Base-by-base conservation (phyloP, 495 filamentous ascomycete species). In the Delitschia confertaspora region DNA sequence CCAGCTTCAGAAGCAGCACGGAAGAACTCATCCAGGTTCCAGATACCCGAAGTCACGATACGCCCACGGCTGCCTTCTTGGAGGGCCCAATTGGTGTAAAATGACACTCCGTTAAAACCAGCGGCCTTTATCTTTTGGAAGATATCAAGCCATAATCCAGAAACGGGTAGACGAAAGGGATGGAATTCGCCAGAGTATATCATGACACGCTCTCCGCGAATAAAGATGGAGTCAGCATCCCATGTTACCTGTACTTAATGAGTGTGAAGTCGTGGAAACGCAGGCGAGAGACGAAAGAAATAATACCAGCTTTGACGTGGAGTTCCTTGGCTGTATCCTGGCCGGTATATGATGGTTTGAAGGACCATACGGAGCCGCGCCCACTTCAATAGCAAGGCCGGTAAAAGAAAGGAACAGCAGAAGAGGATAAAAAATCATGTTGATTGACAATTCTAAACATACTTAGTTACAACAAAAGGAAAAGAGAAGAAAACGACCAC, bases 81-180 rank as follows among this genome's bases (percentile, higher is more conserved):
- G 11, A 88, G 61, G n/a, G 79, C 80, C 84, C 83, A 89, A 49
- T 86, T 70, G n/a, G 76, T 62, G 55, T 87, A 85, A 61, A 88
- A 83, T 0, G 78, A 83, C 10, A 85, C 78, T 11, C 70, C 66
- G 46, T 81, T 86, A 62, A 83, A 85, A 1, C 84, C 84, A 0
- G 85, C 57, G 19, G 82, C 80, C 59, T 78, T 85, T 61, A 85
- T 72, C 61, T 91, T 91, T 51, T 87, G 77, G 54, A 91, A 78
- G 22, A 88, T 58, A 56, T 88, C 85, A 30, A 80, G 69, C 70
- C 74, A 86, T 3, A 88, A 66, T 13, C 73, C 69, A 0, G 79
- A 71, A 3, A 88, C 83, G 0, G 84, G 84, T 3, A 88, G 69
- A 45, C 83, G 76, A 56, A 71, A 85, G 1, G 80, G 80, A 56